These are phyloP conservation scores for Thelonectria discophora DNA, from an alignment of 2,329 filamentous ascomycete species.

Conservation along the genomic window DNA sequence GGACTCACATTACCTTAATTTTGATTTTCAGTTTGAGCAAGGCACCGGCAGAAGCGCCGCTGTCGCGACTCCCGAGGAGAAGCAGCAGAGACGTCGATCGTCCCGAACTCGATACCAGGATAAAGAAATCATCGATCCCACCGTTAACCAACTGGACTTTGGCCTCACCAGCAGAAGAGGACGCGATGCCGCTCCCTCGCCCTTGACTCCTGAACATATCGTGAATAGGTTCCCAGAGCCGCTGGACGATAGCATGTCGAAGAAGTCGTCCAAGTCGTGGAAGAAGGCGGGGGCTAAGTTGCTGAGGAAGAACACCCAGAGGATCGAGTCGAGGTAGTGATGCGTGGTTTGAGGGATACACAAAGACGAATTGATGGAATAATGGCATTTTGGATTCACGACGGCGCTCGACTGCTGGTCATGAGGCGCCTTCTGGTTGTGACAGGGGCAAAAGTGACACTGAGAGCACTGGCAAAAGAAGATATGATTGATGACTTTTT, in stretches of 20 bases:
- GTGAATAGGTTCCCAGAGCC: slow-evolving; percentile 36
- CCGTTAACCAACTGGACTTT: slow-evolving; percentile 21
- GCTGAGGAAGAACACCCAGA: slow-evolving; percentile 39
- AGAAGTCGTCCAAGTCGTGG: slow-evolving; percentile 35
- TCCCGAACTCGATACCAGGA: slow-evolving; percentile 25
- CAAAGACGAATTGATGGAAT: too few species aligned
- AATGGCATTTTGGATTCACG: neutral
- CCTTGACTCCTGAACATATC: slow-evolving; percentile 25
- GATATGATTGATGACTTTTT: slow-evolving; percentile 7
- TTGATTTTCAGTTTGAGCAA: slow-evolving; percentile 22
- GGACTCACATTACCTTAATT: slow-evolving; percentile 13
- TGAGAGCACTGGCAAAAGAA: neutral
- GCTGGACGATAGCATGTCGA: slow-evolving; percentile 19
- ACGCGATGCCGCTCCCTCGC: slow-evolving; percentile 23
- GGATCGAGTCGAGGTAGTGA: neutral
- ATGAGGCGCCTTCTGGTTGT: slow-evolving; percentile 3
- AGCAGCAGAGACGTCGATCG: slow-evolving; percentile 7
- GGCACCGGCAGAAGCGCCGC: neutral
- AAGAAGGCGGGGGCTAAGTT: slow-evolving; percentile 43
- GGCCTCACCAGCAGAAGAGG: slow-evolving; percentile 24
- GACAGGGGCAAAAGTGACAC: neutral
- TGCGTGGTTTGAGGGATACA: neutral
- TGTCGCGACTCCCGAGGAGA: neutral
- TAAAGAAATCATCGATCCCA: slow-evolving; percentile 24
- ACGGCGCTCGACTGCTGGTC: slow-evolving; percentile 14